phyloP scores from a whole-genome alignment of 352 stramenopile genomes.

The Phytophthora pisi region DNA sequence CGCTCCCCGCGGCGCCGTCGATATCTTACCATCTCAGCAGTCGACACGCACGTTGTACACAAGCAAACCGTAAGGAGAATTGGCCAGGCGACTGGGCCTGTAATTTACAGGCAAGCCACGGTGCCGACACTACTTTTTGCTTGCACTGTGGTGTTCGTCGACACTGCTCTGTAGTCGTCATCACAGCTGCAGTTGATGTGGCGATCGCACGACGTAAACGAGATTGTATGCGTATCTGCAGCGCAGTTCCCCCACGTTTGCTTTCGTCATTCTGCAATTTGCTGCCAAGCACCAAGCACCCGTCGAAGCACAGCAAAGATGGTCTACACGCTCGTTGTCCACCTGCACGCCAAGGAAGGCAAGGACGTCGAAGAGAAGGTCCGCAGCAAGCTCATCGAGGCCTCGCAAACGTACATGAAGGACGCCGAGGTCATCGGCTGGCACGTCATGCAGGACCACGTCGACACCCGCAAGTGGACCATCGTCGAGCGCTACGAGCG shows the following conservation, averaged over 20 bases:
- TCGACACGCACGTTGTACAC: no score
- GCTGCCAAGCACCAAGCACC: neutral
- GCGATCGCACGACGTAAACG: neutral
- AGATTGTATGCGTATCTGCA: conserved; percentile 6
- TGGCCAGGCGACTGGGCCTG: no score
- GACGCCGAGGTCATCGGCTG: conserved; percentile 24
- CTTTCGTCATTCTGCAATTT: conserved; percentile 13
- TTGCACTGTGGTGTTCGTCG: no score
- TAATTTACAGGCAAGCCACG: no score
- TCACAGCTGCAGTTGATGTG: no score
- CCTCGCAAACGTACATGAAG: conserved; percentile 26
- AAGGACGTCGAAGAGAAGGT: conserved; percentile 33
- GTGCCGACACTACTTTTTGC: no score
- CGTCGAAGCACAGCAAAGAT: conserved; percentile 5
- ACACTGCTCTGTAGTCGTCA: no score
- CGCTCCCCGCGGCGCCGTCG: no score
- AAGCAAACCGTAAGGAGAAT: no score
- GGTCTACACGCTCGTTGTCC: conserved; percentile 25
- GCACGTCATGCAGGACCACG: conserved; percentile 32
- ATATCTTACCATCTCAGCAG: no score
- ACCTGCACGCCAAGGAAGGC: conserved; percentile 32
- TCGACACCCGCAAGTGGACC: conserved; percentile 26
- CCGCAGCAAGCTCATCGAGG: conserved; percentile 29
- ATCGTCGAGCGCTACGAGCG: conserved; percentile 33
- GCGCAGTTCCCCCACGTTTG: neutral